Evolutionary conservation across 768 basidiomycete species (phyloP).

Genomic region (Panus rudis): DNA sequence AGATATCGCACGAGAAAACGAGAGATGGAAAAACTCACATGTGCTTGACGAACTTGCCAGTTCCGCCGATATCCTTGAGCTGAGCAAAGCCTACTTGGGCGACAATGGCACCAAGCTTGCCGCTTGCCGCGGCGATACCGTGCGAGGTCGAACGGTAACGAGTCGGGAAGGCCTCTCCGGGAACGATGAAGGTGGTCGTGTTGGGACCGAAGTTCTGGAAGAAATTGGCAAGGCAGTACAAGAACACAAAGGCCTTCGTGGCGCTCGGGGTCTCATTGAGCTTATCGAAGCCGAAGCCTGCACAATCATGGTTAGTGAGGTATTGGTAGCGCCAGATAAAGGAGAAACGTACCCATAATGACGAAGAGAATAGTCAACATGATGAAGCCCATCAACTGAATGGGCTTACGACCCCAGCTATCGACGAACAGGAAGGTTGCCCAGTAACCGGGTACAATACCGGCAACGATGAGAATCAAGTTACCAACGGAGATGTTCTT

Average conservation of each 20-base stretch:
- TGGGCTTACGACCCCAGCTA: slow-evolving; percentile 32
- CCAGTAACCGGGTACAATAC: slow-evolving; percentile 35
- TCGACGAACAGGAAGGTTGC: slow-evolving; percentile 31
- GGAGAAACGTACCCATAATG: slow-evolving; percentile 21
- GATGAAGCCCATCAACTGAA: slow-evolving; percentile 34
- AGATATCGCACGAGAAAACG: not conserved
- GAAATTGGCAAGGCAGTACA: slow-evolving; percentile 35
- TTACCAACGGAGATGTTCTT: slow-evolving; percentile 27
- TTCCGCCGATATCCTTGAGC: slow-evolving; percentile 30
- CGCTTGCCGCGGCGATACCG: slow-evolving; percentile 37
- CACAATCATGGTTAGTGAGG: slow-evolving; percentile 5
- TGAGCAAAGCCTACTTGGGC: slow-evolving; percentile 31
- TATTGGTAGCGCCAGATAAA: not conserved
- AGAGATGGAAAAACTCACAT: slow-evolving; percentile 21
- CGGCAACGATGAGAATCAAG: slow-evolving; percentile 30
- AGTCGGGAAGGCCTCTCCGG: slow-evolving; percentile 40
- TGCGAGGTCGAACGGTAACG: slow-evolving; percentile 37
- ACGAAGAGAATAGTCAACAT: slow-evolving; percentile 27
- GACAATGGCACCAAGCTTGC: slow-evolving; percentile 38
- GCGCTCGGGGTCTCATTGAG: slow-evolving; percentile 19
- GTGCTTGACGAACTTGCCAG: slow-evolving; percentile 23
- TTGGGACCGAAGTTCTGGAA: slow-evolving; percentile 42
- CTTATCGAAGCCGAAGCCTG: slow-evolving; percentile 23
- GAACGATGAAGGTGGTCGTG: slow-evolving; percentile 37
- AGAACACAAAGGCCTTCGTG: slow-evolving; percentile 27